Evolutionary conservation across 495 filamentous ascomycete species (phyloP), one percentile per base, ranked within the genome.

Genomic region (Penicillium crystallinum): DNA sequence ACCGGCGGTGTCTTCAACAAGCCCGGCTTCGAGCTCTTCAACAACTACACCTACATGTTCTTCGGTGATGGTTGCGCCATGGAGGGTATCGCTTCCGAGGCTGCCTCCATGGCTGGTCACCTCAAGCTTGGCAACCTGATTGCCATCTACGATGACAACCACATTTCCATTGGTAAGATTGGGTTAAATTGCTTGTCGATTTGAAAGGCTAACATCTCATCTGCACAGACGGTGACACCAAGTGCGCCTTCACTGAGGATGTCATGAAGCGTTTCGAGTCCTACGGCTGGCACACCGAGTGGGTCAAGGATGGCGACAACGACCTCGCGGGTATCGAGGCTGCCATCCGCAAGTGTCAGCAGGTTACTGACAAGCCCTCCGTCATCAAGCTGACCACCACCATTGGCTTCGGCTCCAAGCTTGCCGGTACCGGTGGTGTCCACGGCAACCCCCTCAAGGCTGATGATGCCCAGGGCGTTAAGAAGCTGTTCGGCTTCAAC

Each of bases 41-140:
- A 90, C 81, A 97, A 97, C 84, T 83, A 97, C 83, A 99, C 93
- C 64, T 99, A 88, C 74, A 71, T 61, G 71, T 96, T 97, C 83
- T 89, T 99, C 70, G 93, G 93, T 71, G 93, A 99, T 82, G 93
- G 93, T 45, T 99, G 93, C 74, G 84, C 92, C 72, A 95, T 95
- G 91, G 93, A 99, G 78, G 93, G 93, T 78, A 83, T 99, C 80
- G 87, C 95, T 55, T 80, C 81, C 67, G 93, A 99, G 77, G 95
- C 93, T 55, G 90, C 84, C 57, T 95, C 90, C 42, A 81, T 86
- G 64, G 93, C 93, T 58, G 93, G 93, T 69, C 93, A 99, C 75
- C 77, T 97, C 73, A 90, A 97, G 79, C 80, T 99, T 33, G 95
- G 93, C 55, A 99, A 97, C 81, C 77, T 99, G 55, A 97, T 99